phyloP scores from a whole-genome alignment of 306 rosid genomes.

The Acacia acuminata region DNA sequence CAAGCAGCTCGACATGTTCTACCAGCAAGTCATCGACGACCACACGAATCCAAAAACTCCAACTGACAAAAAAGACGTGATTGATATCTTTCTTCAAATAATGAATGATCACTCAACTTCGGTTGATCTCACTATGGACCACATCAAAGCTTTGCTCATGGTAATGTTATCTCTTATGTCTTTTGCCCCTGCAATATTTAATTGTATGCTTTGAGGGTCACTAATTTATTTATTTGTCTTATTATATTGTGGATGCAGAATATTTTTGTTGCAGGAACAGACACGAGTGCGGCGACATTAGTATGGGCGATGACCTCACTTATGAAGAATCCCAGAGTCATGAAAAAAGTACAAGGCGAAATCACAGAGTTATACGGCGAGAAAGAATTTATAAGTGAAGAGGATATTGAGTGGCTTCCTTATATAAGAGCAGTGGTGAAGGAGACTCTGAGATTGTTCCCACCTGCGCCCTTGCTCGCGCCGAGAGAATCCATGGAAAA shows the following conservation, averaged over 20 bases:
- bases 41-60: conserved; percentile 16
- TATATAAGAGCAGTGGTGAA: conserved; percentile 40
- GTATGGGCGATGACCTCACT: conserved; percentile 44
- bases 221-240: neutral
- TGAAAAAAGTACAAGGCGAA: conserved; percentile 36
- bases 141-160: conserved; percentile 45
- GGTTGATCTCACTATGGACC: conserved; percentile 37
- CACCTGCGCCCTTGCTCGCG: conserved; percentile 23
- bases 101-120: conserved; percentile 15
- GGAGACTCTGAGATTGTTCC: conserved; percentile 37
- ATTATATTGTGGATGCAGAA: conserved; percentile 27
- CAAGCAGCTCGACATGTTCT: conserved; percentile 42
- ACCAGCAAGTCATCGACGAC: conserved; percentile 43
- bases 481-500: neutral
- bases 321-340: conserved; percentile 24
- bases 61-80: conserved; percentile 17
- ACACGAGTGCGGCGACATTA: conserved; percentile 32
- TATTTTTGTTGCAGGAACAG: conserved; percentile 45
- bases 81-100: conserved; percentile 36
- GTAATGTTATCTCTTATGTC: neutral
- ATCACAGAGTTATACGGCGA: neutral
- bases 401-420: conserved; percentile 36
- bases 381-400: conserved; percentile 39
- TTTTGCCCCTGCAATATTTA: neutral
- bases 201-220: neutral